Evolutionary conservation across 129 eudicot genomes (phyloP).

Genomic region (Flaveria brownii): DNA sequence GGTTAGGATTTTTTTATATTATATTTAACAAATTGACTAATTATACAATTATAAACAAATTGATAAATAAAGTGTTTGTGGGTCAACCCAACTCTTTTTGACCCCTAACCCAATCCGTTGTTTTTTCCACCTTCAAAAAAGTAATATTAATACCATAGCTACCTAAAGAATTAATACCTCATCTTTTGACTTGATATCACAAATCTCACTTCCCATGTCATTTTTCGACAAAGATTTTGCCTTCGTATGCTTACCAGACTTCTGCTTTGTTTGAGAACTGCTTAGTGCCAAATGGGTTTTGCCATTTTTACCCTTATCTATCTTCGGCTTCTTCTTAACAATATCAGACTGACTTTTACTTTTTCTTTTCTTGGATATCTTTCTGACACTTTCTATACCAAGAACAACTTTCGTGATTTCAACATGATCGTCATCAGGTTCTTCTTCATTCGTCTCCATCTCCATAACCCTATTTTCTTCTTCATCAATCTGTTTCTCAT

Average conservation of each 20-base stretch:
- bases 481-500: slow-evolving; percentile 27
- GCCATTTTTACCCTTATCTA: slow-evolving; percentile 43
- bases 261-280: slow-evolving; percentile 47
- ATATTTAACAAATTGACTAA: background rate
- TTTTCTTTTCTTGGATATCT: slow-evolving; percentile 54
- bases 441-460: slow-evolving; percentile 34
- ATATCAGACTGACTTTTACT: slow-evolving; percentile 29
- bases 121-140: background rate
- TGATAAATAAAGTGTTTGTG: slow-evolving; percentile 3
- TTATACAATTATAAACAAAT: background rate
- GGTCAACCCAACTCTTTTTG: background rate
- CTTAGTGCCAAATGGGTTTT: slow-evolving; percentile 34
- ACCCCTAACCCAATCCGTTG: background rate
- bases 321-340: slow-evolving; percentile 49
- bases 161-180: slow-evolving; percentile 44
- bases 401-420: slow-evolving; percentile 35
- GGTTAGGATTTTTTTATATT: slow-evolving; percentile 14
- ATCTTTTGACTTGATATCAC: slow-evolving; percentile 39
- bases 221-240: slow-evolving; percentile 40
- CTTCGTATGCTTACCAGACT: slow-evolving; percentile 35
- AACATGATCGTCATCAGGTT: slow-evolving; percentile 26
- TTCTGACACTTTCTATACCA: slow-evolving; percentile 37
- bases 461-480: slow-evolving; percentile 36
- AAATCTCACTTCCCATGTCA: slow-evolving; percentile 25
- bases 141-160: background rate